Percentiles rank a stretch among this genome's conserved stretches.
Evolutionary conservation across 1,284 basidiomycete species (phyloP).

Genomic region (Phellopilus nigrolimitatus): DNA sequence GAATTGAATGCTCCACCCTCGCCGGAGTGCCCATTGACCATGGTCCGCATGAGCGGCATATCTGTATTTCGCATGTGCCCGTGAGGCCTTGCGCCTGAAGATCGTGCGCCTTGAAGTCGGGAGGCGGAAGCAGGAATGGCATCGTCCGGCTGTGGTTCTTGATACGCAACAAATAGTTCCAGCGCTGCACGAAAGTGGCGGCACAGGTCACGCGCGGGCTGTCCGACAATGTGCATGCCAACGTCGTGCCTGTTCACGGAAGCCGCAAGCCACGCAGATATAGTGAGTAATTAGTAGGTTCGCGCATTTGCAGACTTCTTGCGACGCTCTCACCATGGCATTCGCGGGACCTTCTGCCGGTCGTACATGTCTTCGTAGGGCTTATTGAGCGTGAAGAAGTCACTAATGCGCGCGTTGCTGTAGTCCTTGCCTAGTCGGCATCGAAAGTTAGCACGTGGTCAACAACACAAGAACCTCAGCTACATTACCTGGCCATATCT

Average conservation of each 20-base stretch:
- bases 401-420: conserved; percentile 84
- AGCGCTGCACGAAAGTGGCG: conserved; percentile 95
- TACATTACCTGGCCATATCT: conserved; percentile 79
- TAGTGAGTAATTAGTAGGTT: conserved; percentile 3
- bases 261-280: not conserved
- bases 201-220: conserved; percentile 92
- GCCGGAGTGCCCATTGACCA: conserved; percentile 94
- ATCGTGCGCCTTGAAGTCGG: conserved; percentile 86
- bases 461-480: conserved; percentile 5
- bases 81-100: conserved; percentile 80
- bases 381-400: conserved; percentile 87
- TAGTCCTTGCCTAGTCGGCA: conserved; percentile 79
- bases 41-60: conserved; percentile 91
- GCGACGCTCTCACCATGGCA: conserved; percentile 78
- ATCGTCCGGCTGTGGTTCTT: conserved; percentile 92
- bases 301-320: not conserved
- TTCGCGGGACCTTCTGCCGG: conserved; percentile 81
- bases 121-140: conserved; percentile 93
- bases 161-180: conserved; percentile 89
- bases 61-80: conserved; percentile 96
- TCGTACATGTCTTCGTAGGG: conserved; percentile 96
- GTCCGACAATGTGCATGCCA: conserved; percentile 91
- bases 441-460: not conserved
- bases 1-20: conserved; percentile 88
- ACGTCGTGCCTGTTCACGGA: conserved; percentile 80